phyloP scores from a whole-genome alignment of 2,329 filamentous ascomycete species.

The Aspergillus brasiliensis region DNA sequence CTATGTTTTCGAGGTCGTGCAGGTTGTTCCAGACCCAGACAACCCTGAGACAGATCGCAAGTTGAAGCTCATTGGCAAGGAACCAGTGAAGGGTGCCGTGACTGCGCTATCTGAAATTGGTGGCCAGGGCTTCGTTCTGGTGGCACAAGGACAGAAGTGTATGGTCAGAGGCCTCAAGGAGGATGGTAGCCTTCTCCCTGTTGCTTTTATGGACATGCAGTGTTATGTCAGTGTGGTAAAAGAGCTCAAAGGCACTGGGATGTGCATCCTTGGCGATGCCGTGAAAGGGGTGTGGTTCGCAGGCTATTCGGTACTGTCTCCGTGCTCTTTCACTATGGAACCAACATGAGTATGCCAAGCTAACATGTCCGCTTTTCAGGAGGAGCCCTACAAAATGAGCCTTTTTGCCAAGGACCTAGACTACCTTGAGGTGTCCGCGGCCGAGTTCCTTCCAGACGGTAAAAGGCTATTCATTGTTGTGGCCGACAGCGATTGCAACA shows the following conservation, averaged over 20 bases:
- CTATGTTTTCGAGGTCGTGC: slow-evolving; percentile 88
- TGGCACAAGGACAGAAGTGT: slow-evolving; percentile 93
- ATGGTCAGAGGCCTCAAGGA: slow-evolving; percentile 97
- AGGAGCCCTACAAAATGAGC: slow-evolving; percentile 95
- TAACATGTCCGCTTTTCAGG: slow-evolving; percentile 46
- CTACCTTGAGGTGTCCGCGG: slow-evolving; percentile 74
- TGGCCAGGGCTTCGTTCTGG: slow-evolving; percentile 83
- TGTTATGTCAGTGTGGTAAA: slow-evolving; percentile 87
- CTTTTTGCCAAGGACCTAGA: slow-evolving; percentile 85
- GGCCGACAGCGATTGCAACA: slow-evolving; percentile 78
- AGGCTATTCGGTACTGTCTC: slow-evolving; percentile 69
- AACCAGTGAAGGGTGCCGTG: slow-evolving; percentile 90
- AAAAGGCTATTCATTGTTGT: slow-evolving; percentile 80
- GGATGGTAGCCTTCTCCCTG: slow-evolving; percentile 86
- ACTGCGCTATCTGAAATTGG: slow-evolving; percentile 83
- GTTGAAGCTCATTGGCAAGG: slow-evolving; percentile 81
- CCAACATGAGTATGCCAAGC: background rate
- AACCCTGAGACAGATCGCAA: slow-evolving; percentile 82
- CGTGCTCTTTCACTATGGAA: background rate
- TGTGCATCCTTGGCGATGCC: slow-evolving; percentile 85
- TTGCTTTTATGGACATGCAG: slow-evolving; percentile 97
- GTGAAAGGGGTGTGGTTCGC: slow-evolving; percentile 96
- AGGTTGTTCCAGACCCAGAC: slow-evolving; percentile 86
- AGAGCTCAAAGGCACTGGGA: slow-evolving; percentile 77
- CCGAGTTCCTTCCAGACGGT: slow-evolving; percentile 86